Percentiles rank a stretch among this genome's conserved stretches.
phyloP scores from a whole-genome alignment of 1,139 yeast genomes.

The Yamadazyma oceani region DNA sequence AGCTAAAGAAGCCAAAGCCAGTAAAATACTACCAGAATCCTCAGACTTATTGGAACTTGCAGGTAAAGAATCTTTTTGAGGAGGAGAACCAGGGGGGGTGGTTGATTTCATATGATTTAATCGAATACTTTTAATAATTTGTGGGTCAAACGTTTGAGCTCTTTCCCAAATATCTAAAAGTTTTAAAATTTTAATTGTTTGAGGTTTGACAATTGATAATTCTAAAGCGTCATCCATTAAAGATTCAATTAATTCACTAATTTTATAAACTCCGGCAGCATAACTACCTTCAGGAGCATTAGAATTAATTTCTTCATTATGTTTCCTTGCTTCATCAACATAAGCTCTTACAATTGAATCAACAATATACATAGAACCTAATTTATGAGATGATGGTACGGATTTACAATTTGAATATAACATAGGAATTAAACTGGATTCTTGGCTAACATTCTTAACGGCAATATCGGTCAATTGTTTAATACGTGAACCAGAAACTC shows the following conservation, averaged over 20 bases:
- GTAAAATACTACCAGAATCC: constrained; percentile 61
- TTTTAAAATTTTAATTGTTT: constrained; percentile 72
- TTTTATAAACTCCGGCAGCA: constrained; percentile 68
- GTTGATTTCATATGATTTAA: constrained; percentile 57
- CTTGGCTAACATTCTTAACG: constrained; percentile 57
- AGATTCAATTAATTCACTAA: constrained; percentile 58
- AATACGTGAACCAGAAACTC: constrained; percentile 95
- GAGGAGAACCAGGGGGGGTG: constrained; percentile 59
- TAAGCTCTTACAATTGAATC: constrained; percentile 90
- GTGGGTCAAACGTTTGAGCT: constrained; percentile 70
- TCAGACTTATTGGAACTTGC: constrained; percentile 21
- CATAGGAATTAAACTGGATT: constrained; percentile 57
- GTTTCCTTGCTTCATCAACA: constrained; percentile 69
- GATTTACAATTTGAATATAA: constrained; percentile 70
- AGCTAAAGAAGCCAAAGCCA: constrained; percentile 62
- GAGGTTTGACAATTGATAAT: constrained; percentile 50
- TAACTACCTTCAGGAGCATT: constrained; percentile 67
- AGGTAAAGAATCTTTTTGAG: constrained; percentile 25
- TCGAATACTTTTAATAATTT: constrained; percentile 55
- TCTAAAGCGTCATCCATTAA: constrained; percentile 61
- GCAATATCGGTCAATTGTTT: constrained; percentile 81
- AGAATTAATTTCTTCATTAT: constrained; percentile 44
- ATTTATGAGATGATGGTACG: constrained; percentile 77
- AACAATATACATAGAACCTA: constrained; percentile 87
- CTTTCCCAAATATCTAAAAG: constrained; percentile 92